phyloP scores from a whole-genome alignment of 202 grass and related monocot genomes.

The Cymbopogon flexuosus region DNA sequence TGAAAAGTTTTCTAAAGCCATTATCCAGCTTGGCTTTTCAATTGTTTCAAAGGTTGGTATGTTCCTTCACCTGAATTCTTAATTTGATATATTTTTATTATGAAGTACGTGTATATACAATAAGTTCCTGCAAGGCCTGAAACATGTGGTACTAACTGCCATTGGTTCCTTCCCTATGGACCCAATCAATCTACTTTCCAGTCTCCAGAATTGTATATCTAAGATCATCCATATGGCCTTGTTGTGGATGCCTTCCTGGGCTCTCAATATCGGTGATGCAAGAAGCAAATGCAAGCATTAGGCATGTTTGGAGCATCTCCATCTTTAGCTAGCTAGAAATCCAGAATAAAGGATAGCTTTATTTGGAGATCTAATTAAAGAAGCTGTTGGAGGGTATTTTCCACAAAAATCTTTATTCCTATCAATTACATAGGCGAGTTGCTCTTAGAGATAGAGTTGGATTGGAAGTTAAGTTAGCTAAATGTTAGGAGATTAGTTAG shows the following conservation, averaged over 20 bases:
- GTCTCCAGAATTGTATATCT: background rate
- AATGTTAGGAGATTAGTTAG: too few species aligned
- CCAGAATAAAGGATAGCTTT: background rate
- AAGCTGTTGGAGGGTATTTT: too few species aligned
- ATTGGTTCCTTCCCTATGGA: background rate
- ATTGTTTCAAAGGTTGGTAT: slow-evolving; percentile 66
- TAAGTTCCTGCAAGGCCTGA: slow-evolving; percentile 16
- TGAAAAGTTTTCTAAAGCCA: slow-evolving; percentile 73
- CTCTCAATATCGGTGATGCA: background rate
- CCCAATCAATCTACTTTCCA: background rate
- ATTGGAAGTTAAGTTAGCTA: too few species aligned
- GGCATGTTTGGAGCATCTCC: background rate
- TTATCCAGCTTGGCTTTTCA: slow-evolving; percentile 78
- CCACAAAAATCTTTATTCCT: too few species aligned
- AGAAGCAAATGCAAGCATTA: background rate
- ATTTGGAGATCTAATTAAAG: too few species aligned
- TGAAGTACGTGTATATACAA: background rate
- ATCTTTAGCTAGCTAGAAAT: background rate
- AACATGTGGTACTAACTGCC: background rate
- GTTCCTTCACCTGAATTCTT: background rate
- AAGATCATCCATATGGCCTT: background rate
- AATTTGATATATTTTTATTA: background rate
- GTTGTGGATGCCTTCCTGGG: background rate
- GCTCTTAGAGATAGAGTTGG: too few species aligned
- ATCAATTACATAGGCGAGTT: too few species aligned